Evolutionary conservation across 441 rosid species (phyloP), one percentile per base, ranked within the genome.

Genomic region (Pelargonium australe): DNA sequence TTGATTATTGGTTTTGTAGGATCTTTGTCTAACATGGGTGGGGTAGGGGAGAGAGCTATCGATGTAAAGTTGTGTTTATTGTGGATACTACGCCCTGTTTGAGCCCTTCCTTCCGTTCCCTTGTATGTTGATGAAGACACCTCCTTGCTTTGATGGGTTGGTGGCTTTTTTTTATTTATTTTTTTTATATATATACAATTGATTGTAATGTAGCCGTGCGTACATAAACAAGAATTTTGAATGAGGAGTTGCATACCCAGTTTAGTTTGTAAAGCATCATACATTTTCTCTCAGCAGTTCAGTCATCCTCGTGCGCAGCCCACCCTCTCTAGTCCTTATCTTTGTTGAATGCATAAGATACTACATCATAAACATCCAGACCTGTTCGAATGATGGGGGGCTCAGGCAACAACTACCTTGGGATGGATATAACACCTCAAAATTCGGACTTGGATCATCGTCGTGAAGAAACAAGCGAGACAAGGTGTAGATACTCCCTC

Each of bases 131-230:
- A 25, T 25, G 31, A 25, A 25, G 31, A 25, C 31, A 25, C 31
- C 70, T 55, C 69, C 72, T 67, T 9, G 65, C 61, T 63, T 75
- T 53, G 51, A 28, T 70, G 75, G 77, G 72, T 28, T 67, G 80
- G 70, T 68, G 67, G 71, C 63, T 37, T 74, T 73, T 68, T 68
- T 4, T n/a, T 53, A 53, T n/a, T n/a, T n/a, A n/a, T n/a, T n/a
- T n/a, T n/a, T n/a, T n/a, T n/a, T n/a, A n/a, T 20, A 20, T 14
- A 70, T 71, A 78, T 58, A 73, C 73, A 77, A 69, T 78, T 77
- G 70, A 70, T 28, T 82, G 87, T 83, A 85, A 80, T 82, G 72
- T 83, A 83, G 83, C 67, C 31, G 31, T 25, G 31, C 70, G 86
- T 80, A 77, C 75, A 78, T 86, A 83, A 53, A 53, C 76, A 74